Conservation (phyloP, 108 stramenopile genomes). For the Mediolabrus comicus region DNA sequence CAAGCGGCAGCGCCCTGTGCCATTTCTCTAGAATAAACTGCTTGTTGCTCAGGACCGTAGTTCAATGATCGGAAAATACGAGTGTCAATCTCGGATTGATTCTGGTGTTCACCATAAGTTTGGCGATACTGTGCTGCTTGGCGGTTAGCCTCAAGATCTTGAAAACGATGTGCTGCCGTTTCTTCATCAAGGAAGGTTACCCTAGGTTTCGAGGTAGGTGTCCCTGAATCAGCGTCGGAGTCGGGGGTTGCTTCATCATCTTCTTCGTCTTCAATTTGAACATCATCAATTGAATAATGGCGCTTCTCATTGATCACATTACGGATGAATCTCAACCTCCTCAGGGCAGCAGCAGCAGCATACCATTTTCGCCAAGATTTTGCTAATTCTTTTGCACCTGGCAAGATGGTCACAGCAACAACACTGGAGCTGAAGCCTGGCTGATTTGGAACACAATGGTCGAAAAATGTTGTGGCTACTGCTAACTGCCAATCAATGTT, state of each 20-base stretch:
- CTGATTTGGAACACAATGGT: constrained; percentile 85
- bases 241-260: neutral
- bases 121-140: constrained; percentile 29
- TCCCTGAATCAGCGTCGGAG: neutral
- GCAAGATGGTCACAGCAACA: constrained; percentile 85
- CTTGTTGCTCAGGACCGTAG: constrained; percentile 83
- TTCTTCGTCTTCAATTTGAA: constrained; percentile 15
- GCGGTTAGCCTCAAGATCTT: constrained; percentile 13
- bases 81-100: constrained; percentile 26
- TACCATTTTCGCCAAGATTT: constrained; percentile 89
- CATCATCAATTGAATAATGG: constrained; percentile 43
- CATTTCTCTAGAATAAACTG: constrained; percentile 82
- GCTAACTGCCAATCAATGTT: constrained; percentile 84
- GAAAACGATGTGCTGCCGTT: constrained; percentile 10
- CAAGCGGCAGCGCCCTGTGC: constrained; percentile 81
- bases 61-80: constrained; percentile 53
- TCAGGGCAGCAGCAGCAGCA: constrained; percentile 63
- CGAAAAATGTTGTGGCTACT: constrained; percentile 78
- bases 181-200: constrained; percentile 39
- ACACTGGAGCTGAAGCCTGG: constrained; percentile 83
- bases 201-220: neutral
- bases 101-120: constrained; percentile 13
- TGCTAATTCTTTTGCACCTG: constrained; percentile 64
- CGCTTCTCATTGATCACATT: constrained; percentile 41
- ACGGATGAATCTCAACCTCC: constrained; percentile 75